Evolutionary conservation across 257 asterid species (phyloP), one percentile per base, ranked within the genome.

Genomic region (Handroanthus guayacan): DNA sequence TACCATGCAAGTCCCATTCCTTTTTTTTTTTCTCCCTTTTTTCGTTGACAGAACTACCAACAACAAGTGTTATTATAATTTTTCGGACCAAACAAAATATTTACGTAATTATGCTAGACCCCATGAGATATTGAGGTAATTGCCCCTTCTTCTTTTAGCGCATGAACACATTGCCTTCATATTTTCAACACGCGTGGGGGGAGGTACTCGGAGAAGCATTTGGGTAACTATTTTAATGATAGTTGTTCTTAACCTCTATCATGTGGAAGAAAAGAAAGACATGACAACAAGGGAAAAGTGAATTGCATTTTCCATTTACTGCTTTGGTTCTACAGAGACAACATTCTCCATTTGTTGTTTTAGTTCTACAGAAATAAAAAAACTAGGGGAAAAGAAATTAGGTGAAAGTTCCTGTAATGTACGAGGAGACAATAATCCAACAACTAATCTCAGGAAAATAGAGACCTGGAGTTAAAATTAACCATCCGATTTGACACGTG

Each of bases 331-430:
- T 37, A 48, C 25, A 43, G 31, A 5, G 8, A 41, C 8, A 48
- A 44, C 31, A 25, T 44, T 44, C 9, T 44, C 50, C 50, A 39
- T 41, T 5, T 41, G 45, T 4, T 41, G 45, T 39, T 20, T 72
- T 62, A 1, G 71, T 8, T 14, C 50, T 17, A 48, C 25, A 43
- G 31, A 5, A 41, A 41, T 41, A 48, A 44, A 41, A 57, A 43
- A 41, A 56, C 5, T 8, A 18, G 7, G 57, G 18, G 41, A 47
- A 25, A 44, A 56, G 58, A 18, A 13, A 76, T 44, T 56, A 54
- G 69, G 74, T 76, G 13, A 41, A 17, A 37, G 52, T 25, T 57
- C 13, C 18, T 43, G 80, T 57, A 75, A 66, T 41, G 25, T 75
- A 57, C 80, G 1, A 6, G 64, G 55, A 36, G 0, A 34, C 48